Evolutionary conservation across 2,329 filamentous ascomycete genomes (phyloP), one percentile per base, ranked within the genome.

Genomic region (Alternaria rosae): DNA sequence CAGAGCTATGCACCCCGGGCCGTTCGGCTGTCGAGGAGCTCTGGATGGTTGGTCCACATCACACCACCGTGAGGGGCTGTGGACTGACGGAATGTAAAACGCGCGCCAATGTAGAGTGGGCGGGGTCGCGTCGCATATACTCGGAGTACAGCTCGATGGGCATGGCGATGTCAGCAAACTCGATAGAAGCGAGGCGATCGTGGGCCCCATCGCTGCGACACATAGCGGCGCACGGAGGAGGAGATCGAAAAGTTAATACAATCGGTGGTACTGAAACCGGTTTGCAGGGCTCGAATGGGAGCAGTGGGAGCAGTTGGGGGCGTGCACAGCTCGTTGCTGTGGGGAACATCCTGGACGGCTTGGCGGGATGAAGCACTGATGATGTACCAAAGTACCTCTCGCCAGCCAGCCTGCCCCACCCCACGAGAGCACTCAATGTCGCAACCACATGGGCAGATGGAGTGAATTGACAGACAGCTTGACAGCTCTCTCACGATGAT

Each of bases 251-350:
- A 52, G 58, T 38, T 41, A 45, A 57, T 45, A 43, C 35, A 47
- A 59, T 58, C 55, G 48, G 44, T 56, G 54, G 59, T 41, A 53
- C 48, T 17, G 59, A 70, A 68, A 66, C 66, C 58, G 61, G 66
- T 66, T 68, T 68, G 61, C 35, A 56, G 55, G 60, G 62, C 63
- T 62, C 38, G 56, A 59, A 38, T 17, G 35, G 35, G 35, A 38
- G 35, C 35, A 38, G 35, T 35, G 28, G 25, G 42, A 47, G 25
- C 42, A 25, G 44, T 47, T 52, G 62, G 57, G 54, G 53, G 56
- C 45, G 48, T 48, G 57, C 25, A 42, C 44, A 28, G 50, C 35
- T 35, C 30, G 52, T 17, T 68, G 65, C 64, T 66, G 65, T 68
- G 65, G 65, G 65, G 65, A 62, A 62, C 64, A 56, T 64, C 20